Base-by-base conservation (phyloP, 495 filamentous ascomycete species). In the Aspergillus biplanus region DNA sequence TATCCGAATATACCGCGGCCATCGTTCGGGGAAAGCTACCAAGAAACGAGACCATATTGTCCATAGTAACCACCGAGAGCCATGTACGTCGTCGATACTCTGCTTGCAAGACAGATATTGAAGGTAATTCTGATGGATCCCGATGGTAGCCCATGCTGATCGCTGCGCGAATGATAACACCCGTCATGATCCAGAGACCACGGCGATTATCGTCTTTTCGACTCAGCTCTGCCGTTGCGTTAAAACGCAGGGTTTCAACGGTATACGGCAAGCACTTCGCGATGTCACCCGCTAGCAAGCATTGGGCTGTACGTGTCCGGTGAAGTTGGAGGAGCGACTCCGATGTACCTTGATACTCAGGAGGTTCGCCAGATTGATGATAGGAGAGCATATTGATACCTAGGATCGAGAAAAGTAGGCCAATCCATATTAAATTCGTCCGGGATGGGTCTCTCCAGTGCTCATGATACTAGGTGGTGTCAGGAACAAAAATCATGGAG, bases 81-180 rank as follows among this genome's bases (percentile, higher is more conserved):
- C 86, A 87, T 37, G 83, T 64, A 15, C 86, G 76, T 13, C 84
- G 74, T 16, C 86, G 74, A 72, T 86, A 84, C 67, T 88, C 85
- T 6, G 78, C 83, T 32, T 82, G 71, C 53, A 83, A 85, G 1
- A 79, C 75, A 0, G 81, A 72, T 21, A 88, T 79, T 31, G 68
- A 67, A 6, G 77, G 61, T 50, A 79, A 82, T 5, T 80, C 69
- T 39, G 80, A 75, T 6, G 81, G 70, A 55, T 84, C 79, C 34
- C 80, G 73, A 60, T 84, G 82, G 55, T 81, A 82, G 11, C 81
- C 81, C 77, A 80, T 77, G 49, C 71, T 72, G 64, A 79, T 70
- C 5, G 80, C 78, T 9, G 80, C 65, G 6, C 72, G 72, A 16
- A 79, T 62, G 1, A 73, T 69, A 0, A 80, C 69, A 13, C 73